Percentiles rank a stretch among this genome's conserved stretches.
Evolutionary conservation across 192 early-diverging fungal genomes (phyloP).

Genomic region (Backusella westeae): DNA sequence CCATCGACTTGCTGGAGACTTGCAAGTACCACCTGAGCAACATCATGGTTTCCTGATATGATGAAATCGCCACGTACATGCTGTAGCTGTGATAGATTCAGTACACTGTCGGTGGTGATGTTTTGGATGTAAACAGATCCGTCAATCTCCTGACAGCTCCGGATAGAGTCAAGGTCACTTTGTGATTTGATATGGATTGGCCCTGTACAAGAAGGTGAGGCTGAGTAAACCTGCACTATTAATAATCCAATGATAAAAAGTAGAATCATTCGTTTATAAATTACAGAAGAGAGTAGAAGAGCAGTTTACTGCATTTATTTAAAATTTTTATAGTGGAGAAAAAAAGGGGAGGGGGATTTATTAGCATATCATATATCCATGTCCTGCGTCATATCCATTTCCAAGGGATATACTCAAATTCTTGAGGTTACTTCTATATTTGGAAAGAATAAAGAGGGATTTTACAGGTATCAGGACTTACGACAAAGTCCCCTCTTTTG

Average conservation of each 20-base stretch:
- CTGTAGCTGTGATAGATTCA: slow-evolving; percentile 15
- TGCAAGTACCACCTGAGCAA: slow-evolving; percentile 17
- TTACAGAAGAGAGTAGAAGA: neutral
- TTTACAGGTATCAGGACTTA: no score
- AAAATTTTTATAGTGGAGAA: neutral
- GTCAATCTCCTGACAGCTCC: neutral
- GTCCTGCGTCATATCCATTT: neutral
- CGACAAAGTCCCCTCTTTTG: no score
- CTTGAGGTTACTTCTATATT: neutral
- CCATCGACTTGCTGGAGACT: slow-evolving; percentile 20
- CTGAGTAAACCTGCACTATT: neutral
- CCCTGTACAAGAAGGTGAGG: neutral
- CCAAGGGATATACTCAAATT: neutral
- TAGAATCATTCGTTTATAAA: neutral
- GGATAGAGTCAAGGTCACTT: neutral
- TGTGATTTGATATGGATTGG: neutral
- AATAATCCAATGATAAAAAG: neutral
- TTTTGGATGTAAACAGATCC: slow-evolving; percentile 17
- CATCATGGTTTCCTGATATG: slow-evolving; percentile 4
- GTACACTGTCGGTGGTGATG: neutral
- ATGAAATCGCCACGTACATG: slow-evolving; percentile 18
- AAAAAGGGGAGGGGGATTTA: neutral
- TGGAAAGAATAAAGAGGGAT: no score
- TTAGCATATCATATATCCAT: neutral
- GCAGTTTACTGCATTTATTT: neutral